Conservation (phyloP, 352 stramenopile species). For the Blastocystis sp. region DNA sequence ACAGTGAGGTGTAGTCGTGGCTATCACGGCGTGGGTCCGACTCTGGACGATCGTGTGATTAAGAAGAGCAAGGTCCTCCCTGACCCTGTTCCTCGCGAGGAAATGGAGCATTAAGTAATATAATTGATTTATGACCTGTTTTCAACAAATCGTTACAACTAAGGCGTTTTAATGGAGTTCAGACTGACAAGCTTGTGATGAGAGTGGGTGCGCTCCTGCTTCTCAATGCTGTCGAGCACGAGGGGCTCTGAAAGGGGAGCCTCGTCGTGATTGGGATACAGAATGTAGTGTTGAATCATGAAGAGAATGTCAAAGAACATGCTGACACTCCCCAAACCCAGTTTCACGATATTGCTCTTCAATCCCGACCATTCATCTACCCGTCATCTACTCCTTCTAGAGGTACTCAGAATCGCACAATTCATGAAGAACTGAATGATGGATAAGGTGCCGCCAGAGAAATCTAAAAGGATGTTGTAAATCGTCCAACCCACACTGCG, state of each 20-base stretch:
- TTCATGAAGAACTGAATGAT: constrained; percentile 68
- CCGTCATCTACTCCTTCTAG: neutral
- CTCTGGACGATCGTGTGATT: neutral
- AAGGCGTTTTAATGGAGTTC: constrained; percentile 8
- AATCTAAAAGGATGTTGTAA: constrained; percentile 69
- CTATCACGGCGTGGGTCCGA: constrained; percentile 35
- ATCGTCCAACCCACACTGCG: constrained; percentile 68
- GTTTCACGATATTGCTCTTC: constrained; percentile 68
- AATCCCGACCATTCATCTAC: constrained; percentile 64
- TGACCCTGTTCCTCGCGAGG: constrained; percentile 11
- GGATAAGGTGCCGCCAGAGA: constrained; percentile 61
- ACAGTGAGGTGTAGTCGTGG: constrained; percentile 2
- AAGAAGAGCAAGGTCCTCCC: constrained; percentile 56
- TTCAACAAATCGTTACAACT: neutral
- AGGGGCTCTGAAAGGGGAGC: neutral
- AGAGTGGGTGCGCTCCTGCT: neutral
- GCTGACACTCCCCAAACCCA: constrained; percentile 65
- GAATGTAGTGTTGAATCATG: constrained; percentile 69
- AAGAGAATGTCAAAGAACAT: constrained; percentile 71
- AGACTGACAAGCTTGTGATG: neutral
- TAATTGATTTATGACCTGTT: constrained; percentile 5
- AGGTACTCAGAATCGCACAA: constrained; percentile 17
- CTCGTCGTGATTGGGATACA: constrained; percentile 58
- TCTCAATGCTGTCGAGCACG: constrained; percentile 3
- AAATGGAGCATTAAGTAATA: constrained; percentile 48